Base-by-base conservation (phyloP, 805 yeast species). In the Ogataea haglerorum region DNA sequence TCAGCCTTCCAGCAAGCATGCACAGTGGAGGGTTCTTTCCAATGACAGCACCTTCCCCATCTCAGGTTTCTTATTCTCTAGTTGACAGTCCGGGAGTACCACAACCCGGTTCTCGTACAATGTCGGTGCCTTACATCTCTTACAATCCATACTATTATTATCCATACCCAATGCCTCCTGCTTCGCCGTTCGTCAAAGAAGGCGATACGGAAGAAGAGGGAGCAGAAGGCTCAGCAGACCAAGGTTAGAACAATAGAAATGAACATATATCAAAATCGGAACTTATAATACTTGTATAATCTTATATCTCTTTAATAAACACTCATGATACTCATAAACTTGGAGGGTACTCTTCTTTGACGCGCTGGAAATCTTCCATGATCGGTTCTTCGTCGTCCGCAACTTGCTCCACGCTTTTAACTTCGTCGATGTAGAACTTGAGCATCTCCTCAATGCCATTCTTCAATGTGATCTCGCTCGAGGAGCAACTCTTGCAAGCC, bases 371-470 rank as follows among this genome's bases (percentile, higher is more conserved):
- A 27, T 33, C 34, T 16, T 24, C 15, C 28, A 40, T 40, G n/a
- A 36, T 46, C 10, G 68, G 69, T 48, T 77, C 88, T 42, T 82
- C 91, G 36, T 85, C 91, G 49, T 87, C 95, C 38, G 84, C 67
- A n/a, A 87, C 80, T 62, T 89, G 96, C 56, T 82, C 80, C 15
- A 93, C 97, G 31, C 84, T 85, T 40, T 78, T 75, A 23, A 93
- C 97, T 58, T 93, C 99, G 58, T 95, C 99, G 27, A 95, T 91
- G 60, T 93, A 93, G 65, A 91, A 96, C 69, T 79, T 88, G 58
- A 93, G 72, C 99, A 93, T 93, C n/a, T 90, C 78, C 63, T 93
- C 97, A 45, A 93, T 93, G 23, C 99, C 99, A 54, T 89, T 80
- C 65, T 90, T 91, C 58, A 93, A 71, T 1, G 99, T 93, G 49